phyloP scores from a whole-genome alignment of 257 asterid species.

The Jasminum sambac region DNA sequence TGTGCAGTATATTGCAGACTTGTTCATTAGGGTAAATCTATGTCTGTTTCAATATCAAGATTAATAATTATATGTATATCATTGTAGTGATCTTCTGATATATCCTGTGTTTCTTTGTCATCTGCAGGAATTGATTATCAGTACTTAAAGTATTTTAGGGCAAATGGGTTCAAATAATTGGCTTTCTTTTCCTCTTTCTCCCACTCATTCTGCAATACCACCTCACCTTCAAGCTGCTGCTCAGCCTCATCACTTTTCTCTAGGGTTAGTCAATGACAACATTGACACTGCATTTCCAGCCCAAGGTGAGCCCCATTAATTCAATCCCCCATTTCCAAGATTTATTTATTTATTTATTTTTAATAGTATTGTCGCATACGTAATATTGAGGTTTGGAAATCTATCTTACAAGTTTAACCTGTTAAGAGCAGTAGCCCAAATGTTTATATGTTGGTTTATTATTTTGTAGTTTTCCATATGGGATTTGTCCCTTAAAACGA shows the following conservation, averaged over 20 bases:
- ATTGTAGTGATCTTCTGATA: constrained; percentile 13
- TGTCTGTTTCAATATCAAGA: constrained; percentile 20
- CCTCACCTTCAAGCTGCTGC: constrained; percentile 37
- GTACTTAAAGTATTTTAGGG: not conserved
- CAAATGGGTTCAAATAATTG: constrained; percentile 64
- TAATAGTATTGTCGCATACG: no score
- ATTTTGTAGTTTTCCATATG: no score
- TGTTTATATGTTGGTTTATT: no score
- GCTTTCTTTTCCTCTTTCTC: constrained; percentile 86
- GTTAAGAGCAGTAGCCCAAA: no score
- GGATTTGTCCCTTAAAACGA: no score
- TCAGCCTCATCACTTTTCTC: constrained; percentile 47
- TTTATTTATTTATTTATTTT: no score
- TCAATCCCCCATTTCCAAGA: not conserved
- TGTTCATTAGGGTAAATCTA: constrained; percentile 26
- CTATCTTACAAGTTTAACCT: no score
- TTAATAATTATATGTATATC: constrained; percentile 9
- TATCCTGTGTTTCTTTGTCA: constrained; percentile 12
- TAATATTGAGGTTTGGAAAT: no score
- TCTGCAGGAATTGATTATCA: constrained; percentile 36
- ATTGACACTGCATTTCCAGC: constrained; percentile 40
- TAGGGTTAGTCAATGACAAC: constrained; percentile 44
- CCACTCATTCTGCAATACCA: constrained; percentile 50
- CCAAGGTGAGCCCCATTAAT: constrained; percentile 40
- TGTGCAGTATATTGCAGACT: constrained; percentile 4